Percentiles rank a stretch among this genome's conserved stretches.
Conservation (phyloP, 257 asterid genomes). For the Schizonepeta tenuifolia region DNA sequence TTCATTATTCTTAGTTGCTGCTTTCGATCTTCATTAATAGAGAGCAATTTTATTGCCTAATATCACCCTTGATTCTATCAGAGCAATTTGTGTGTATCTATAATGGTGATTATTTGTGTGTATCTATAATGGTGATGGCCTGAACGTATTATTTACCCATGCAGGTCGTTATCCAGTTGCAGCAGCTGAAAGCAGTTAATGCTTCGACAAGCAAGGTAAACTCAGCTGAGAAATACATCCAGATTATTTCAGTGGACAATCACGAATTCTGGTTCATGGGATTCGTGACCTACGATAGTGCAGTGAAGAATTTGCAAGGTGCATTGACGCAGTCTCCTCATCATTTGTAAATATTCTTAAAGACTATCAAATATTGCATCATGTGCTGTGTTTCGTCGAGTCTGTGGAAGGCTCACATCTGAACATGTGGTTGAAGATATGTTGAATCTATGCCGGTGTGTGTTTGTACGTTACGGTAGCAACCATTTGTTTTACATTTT, state of each 20-base stretch:
- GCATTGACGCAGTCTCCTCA: constrained; percentile 41
- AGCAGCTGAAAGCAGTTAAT: constrained; percentile 80
- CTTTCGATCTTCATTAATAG: neutral
- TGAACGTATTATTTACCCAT: neutral
- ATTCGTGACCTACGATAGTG: constrained; percentile 76
- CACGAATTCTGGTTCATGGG: constrained; percentile 99
- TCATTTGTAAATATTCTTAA: constrained; percentile 21
- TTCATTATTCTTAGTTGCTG: neutral
- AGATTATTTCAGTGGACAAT: constrained; percentile 76
- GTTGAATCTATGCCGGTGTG: neutral
- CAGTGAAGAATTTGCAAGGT: constrained; percentile 67
- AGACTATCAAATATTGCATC: neutral
- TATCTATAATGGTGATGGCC: neutral
- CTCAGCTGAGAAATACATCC: constrained; percentile 85
- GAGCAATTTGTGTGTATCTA: neutral
- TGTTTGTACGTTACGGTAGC: neutral
- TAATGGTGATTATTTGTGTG: neutral
- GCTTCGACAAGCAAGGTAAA: constrained; percentile 69
- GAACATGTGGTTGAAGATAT: constrained; percentile 26
- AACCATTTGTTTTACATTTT: neutral
- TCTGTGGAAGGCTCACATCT: constrained; percentile 15
- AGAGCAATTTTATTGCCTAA: neutral
- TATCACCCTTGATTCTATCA: neutral
- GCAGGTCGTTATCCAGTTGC: constrained; percentile 78
- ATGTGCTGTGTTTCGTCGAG: neutral